Percentiles rank a stretch among this genome's conserved stretches.
These are phyloP conservation scores for Hura crepitans DNA, from an alignment of 441 rosid species.

Conservation along the genomic window DNA sequence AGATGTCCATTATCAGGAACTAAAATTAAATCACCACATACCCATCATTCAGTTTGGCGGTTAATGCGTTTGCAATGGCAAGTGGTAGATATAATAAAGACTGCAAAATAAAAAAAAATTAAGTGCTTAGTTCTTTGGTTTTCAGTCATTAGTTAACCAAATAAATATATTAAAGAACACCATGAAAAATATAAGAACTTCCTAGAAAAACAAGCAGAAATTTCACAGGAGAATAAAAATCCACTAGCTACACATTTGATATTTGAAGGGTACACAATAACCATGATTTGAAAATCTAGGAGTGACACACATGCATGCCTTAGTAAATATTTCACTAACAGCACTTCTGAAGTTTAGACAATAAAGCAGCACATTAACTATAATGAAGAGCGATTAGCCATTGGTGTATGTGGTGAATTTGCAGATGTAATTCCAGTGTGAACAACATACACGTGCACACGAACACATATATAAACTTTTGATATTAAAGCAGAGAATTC, in stretches of 20 bases:
- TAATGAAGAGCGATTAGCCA: neutral
- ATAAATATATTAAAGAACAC: neutral
- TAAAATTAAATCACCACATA: constrained; percentile 28
- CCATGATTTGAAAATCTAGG: neutral
- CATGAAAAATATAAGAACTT: neutral
- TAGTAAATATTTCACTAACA: neutral
- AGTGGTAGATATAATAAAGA: constrained; percentile 87
- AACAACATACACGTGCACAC: neutral
- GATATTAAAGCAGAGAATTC: neutral
- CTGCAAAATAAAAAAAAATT: constrained; percentile 34
- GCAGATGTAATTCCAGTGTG: neutral
- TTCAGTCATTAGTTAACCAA: neutral
- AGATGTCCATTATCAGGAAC: constrained; percentile 1
- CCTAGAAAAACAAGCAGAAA: too few species aligned
- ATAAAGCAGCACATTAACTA: neutral
- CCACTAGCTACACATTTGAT: neutral
- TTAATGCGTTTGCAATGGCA: constrained; percentile 84
- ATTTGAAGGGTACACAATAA: neutral
- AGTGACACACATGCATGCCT: neutral
- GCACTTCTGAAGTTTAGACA: neutral
- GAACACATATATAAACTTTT: neutral
- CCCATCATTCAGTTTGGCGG: constrained; percentile 84
- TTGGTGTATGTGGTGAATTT: neutral
- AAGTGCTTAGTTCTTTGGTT: neutral
- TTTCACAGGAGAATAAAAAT: neutral